Evolutionary conservation across 2,329 filamentous ascomycete genomes (phyloP), one percentile per base, ranked within the genome.

Genomic region (Nemania bipapillata): DNA sequence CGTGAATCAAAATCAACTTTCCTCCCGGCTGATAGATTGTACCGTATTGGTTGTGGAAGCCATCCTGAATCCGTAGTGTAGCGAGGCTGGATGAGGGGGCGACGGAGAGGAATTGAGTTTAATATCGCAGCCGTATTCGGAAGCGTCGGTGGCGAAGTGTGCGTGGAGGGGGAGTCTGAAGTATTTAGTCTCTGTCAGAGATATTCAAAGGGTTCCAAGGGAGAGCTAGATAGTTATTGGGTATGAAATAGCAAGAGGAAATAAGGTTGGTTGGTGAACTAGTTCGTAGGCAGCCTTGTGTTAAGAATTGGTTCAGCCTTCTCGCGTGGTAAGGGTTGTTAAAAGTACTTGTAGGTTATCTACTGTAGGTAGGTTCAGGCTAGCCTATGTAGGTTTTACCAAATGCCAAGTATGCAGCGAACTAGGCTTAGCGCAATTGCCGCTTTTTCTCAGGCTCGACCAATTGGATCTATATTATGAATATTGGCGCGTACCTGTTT

Each of bases 21-120:
- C 20, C 22, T 7, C 7, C 49, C n/a, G 3, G 28, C 20, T 35
- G 37, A 30, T 63, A 24, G n/a, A n/a, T 32, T 74, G 35, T 75
- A 77, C 75, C 63, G 73, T 70, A 63, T 76, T 77, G 54, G 61
- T 73, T 64, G 72, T 71, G 8, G 75, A 73, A 37, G 74, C 73
- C 75, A 76, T 77, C 50, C 74, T 73, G 65, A 32, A 59, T 52
- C 60, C 7, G 42, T 53, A 30, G 35, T 20, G 45, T 47, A 47
- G 53, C 9, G 3, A 58, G 17, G 26, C 1, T 15, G 8, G 45
- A 40, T 57, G 67, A 62, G 65, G 60, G 57, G 49, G 50, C 32
- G 49, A 22, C 54, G 17, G 15, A 45, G 30, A 54, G 32, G 52
- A n/a, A 26, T n/a, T 35, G 4, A 49, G 50, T 60, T 32, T 22